Evolutionary conservation across 441 rosid species (phyloP), one percentile per base, ranked within the genome.

Genomic region (Syzygium syzygioides): DNA sequence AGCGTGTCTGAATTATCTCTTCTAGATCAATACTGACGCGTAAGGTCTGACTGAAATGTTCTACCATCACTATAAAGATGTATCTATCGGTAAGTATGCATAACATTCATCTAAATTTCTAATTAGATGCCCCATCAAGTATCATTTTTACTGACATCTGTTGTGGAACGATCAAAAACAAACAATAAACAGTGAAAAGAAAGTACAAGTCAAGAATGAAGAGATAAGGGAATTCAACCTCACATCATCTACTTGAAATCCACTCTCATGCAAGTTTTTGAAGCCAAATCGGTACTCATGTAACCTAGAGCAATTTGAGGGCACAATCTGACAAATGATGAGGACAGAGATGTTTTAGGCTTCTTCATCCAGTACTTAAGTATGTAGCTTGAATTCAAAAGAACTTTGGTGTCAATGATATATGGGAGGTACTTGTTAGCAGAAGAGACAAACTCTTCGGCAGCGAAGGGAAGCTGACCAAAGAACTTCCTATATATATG

Each of bases 401-500:
- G 94, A 89, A 98, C 88, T 95, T 98, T 97, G 89, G 99, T 98
- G 91, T 98, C 99, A 88, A 96, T 90, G 52, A 98, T 93, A 91
- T 89, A 93, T 11, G 96, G 97, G 90, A 98, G 95, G 91, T 91
- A 91, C 87, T 91, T 93, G 93, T 93, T 94, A 9, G 95, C 88
- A 85, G 94, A 92, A 85, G 93, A 91, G 52, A 92, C 95, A 79
- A 79, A 98, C 86, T 95, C 95, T 92, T 95, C 98, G 84, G 94
- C 95, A 48, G 93, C 93, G 23, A 28, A 90, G 90, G 99, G 98
- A 89, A 96, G 98, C 93, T 96, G 95, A 88, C 95, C 96, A 34
- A 96, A 87, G 90, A 98, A 97, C 89, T 98, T 98, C 92, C 93
- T 94, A 93, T 94, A 91, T 87, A 97, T 90, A 89, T 96, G 99